phyloP scores from a whole-genome alignment of 768 basidiomycete species.

The Serendipita sp. region DNA sequence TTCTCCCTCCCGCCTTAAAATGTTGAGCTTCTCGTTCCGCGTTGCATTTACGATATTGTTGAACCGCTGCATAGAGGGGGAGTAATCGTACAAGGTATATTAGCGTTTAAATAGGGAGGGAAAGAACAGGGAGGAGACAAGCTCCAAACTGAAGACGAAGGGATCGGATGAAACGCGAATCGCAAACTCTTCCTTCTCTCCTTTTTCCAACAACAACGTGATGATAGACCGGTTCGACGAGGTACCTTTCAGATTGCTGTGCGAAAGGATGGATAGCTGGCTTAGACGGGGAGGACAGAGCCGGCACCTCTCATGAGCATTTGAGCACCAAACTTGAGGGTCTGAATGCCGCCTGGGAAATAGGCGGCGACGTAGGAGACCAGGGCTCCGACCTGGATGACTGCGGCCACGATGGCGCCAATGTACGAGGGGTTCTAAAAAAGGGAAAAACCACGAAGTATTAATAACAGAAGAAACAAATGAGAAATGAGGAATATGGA shows the following conservation, averaged over 20 bases:
- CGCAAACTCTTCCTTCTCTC: too few species aligned
- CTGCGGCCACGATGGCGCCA: conserved; percentile 68
- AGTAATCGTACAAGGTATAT: not conserved
- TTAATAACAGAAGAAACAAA: not conserved
- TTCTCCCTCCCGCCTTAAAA: too few species aligned
- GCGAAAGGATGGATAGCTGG: too few species aligned
- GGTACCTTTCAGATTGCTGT: too few species aligned
- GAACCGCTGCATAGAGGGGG: too few species aligned
- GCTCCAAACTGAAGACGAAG: too few species aligned
- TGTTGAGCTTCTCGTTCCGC: too few species aligned
- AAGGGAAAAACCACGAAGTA: too few species aligned
- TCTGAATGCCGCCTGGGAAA: conserved; percentile 75
- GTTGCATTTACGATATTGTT: too few species aligned
- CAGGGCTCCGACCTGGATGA: conserved; percentile 74
- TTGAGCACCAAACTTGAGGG: conserved; percentile 63
- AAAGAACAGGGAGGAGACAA: not conserved
- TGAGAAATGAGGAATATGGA: conserved; percentile 1
- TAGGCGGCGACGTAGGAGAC: conserved; percentile 85
- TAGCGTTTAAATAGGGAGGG: not conserved
- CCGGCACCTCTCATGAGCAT: conserved; percentile 74
- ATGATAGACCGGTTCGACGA: too few species aligned
- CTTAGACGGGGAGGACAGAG: conserved; percentile 68
- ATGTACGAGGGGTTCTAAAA: conserved; percentile 79
- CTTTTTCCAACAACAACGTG: too few species aligned
- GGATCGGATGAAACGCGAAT: too few species aligned